Percentiles rank a stretch among this genome's conserved stretches.
Conservation (phyloP, 2,329 filamentous ascomycete genomes). For the Fusarium mangiferae region DNA sequence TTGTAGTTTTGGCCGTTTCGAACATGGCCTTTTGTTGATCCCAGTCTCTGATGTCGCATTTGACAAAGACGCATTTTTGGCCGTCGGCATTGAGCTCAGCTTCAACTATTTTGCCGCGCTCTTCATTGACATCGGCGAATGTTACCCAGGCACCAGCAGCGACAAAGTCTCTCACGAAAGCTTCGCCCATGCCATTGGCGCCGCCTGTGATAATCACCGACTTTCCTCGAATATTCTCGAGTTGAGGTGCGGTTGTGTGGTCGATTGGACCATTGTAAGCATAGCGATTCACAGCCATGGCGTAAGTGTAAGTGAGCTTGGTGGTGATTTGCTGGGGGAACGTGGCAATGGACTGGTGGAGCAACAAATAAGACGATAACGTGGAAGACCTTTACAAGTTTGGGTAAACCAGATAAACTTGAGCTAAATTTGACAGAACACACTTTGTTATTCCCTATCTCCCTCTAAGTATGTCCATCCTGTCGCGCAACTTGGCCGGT, state of each 20-base stretch:
- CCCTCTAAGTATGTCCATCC: not conserved
- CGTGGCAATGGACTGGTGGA: not conserved
- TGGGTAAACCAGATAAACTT: not conserved
- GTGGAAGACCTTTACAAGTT: not conserved
- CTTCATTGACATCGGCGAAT: slow-evolving; percentile 52
- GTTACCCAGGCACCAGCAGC: slow-evolving; percentile 54
- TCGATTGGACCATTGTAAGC: slow-evolving; percentile 35
- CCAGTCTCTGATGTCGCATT: slow-evolving; percentile 57
- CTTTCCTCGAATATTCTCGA: slow-evolving; percentile 50
- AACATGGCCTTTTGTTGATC: slow-evolving; percentile 55
- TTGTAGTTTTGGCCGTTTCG: slow-evolving; percentile 50
- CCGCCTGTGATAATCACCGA: slow-evolving; percentile 61
- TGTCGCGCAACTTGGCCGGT: fast-evolving
- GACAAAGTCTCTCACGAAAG: slow-evolving; percentile 49
- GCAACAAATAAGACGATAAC: not conserved
- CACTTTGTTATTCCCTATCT: not conserved
- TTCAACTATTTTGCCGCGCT: slow-evolving; percentile 47
- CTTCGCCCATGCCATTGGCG: slow-evolving; percentile 55
- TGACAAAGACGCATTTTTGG: slow-evolving; percentile 47
- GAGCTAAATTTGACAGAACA: not conserved
- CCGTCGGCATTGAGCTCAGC: slow-evolving; percentile 45
- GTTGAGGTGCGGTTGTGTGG: slow-evolving; percentile 13
- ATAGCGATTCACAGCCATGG: slow-evolving; percentile 29
- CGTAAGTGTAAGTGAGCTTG: not conserved
- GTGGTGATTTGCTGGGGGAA: not conserved